Base-by-base conservation (phyloP, 208 protist species). In the Porcisia hertigi region DNA sequence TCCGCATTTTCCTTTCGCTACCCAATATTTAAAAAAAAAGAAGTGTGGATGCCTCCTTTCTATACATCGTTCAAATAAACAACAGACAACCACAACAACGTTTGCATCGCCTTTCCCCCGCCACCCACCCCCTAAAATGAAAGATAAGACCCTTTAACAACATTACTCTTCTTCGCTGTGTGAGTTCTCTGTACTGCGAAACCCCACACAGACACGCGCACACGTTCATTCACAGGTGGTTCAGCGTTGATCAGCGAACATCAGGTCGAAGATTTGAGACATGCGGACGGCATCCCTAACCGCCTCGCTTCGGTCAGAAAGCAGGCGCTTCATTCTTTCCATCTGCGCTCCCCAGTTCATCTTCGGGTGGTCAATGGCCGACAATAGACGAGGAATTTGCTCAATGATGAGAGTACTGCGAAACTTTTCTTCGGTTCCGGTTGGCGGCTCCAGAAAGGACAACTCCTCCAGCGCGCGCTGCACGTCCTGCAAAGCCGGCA, bases 391-490 rank as follows among this genome's bases (percentile, higher is more conserved):
- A 14, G 95, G 92, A 6, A 97, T 89, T 59, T 94, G 92, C 81
- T 98, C 95, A 70, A 98, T 96, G 45, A 94, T 87, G 1, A 97
- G 86, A 12, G 75, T 92, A 73, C 87, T 89, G 34, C 82, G 85
- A 76, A 98, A 97, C 87, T 97, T 97, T 73, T 95, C 93, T 66
- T 97, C 95, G 0, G 92, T 96, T 9, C 90, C 92, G 30, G 87
- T 88, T 1, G 95, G 95, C 23, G 95, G 93, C 71, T 96, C 88
- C 72, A 97, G 72, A 53, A 98, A 94, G 16, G 91, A 92, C 20
- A 98, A 88, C 80, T 98, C 92, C 83, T 98, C 92, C 16, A 98
- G 80, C 20, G 92, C 92, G 47, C 95, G 90, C 78, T 96, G 93
- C 59, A 98, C 82, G 54, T 85, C 89, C n/a, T 85, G 79, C 6